Percentiles rank a stretch among this genome's conserved stretches.
Conservation (phyloP, 2,329 filamentous ascomycete species). For the Fusarium guadeloupense region DNA sequence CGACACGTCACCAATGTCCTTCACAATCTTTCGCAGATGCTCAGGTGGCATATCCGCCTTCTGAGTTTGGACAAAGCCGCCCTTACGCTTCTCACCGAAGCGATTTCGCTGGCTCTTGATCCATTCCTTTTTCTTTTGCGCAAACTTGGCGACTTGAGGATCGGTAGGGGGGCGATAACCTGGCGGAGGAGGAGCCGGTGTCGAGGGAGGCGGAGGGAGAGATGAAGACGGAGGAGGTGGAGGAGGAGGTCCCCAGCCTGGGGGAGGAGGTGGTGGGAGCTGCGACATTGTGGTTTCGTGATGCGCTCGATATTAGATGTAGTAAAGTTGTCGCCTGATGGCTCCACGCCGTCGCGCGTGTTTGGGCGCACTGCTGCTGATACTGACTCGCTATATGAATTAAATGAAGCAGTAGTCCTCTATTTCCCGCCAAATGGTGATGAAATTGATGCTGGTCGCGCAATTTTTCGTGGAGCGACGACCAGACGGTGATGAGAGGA, state of each 20-base stretch:
- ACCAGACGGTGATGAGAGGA: conserved; percentile 44
- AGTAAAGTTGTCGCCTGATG: conserved; percentile 42
- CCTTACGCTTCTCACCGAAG: conserved; percentile 96
- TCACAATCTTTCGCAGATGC: conserved; percentile 97
- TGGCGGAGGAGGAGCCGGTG: conserved; percentile 79
- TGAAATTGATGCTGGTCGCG: conserved; percentile 43
- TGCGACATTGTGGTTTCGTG: conserved; percentile 58
- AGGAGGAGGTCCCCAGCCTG: conserved; percentile 68
- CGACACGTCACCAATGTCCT: conserved; percentile 97
- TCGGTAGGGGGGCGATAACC: conserved; percentile 84
- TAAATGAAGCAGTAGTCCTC: conserved; percentile 4
- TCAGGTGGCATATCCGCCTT: conserved; percentile 99
- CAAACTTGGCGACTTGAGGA: conserved; percentile 90
- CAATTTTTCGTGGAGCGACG: conserved; percentile 43
- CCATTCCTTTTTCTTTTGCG: conserved; percentile 99
- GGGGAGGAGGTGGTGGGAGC: conserved; percentile 65
- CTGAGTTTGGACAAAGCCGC: conserved; percentile 95
- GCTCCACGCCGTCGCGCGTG: conserved; percentile 51
- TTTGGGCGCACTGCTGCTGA: conserved; percentile 45
- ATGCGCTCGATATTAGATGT: conserved; percentile 40
- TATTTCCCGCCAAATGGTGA: conserved; percentile 22
- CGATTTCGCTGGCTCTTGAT: conserved; percentile 87
- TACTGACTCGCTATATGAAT: conserved; percentile 24
- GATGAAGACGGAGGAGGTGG: conserved; percentile 64
- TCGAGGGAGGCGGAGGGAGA: conserved; percentile 65